Percentiles rank a stretch among this genome's conserved stretches.
phyloP scores from a whole-genome alignment of 176 grass and related monocot genomes.

The Typha latifolia region DNA sequence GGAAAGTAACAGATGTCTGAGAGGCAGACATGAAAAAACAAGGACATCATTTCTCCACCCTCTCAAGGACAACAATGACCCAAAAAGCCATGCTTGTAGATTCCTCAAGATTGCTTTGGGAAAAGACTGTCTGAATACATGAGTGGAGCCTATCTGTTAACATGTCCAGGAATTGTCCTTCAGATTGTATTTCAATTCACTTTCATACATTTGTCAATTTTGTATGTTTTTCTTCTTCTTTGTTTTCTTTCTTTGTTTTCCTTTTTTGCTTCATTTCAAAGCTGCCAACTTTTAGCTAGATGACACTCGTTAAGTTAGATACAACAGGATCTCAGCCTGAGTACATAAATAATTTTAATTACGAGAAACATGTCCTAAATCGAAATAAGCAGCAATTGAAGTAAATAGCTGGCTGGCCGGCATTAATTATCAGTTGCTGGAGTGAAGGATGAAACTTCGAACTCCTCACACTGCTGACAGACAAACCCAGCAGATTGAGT shows the following conservation, averaged over 20 bases:
- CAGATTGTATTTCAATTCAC: neutral
- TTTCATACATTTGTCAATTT: neutral
- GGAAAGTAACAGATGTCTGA: no score
- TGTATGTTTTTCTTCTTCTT: neutral
- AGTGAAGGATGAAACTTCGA: constrained; percentile 11
- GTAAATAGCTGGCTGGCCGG: neutral
- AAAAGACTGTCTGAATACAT: neutral
- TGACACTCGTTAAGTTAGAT: no score
- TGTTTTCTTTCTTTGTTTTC: no score
- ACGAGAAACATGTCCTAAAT: no score
- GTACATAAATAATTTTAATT: no score
- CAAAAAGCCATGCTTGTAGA: neutral
- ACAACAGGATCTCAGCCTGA: no score
- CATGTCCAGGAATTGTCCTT: neutral
- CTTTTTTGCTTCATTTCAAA: no score
- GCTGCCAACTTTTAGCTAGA: no score
- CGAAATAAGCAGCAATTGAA: no score
- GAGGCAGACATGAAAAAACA: no score
- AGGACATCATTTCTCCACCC: no score
- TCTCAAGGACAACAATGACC: no score
- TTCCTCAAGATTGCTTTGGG: neutral
- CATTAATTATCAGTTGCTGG: constrained; percentile 33
- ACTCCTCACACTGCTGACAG: constrained; percentile 49
- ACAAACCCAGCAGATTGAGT: constrained; percentile 32
- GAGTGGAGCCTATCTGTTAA: neutral